Conservation (phyloP, 495 filamentous ascomycete species). For the Annulohypoxylon bovei region DNA sequence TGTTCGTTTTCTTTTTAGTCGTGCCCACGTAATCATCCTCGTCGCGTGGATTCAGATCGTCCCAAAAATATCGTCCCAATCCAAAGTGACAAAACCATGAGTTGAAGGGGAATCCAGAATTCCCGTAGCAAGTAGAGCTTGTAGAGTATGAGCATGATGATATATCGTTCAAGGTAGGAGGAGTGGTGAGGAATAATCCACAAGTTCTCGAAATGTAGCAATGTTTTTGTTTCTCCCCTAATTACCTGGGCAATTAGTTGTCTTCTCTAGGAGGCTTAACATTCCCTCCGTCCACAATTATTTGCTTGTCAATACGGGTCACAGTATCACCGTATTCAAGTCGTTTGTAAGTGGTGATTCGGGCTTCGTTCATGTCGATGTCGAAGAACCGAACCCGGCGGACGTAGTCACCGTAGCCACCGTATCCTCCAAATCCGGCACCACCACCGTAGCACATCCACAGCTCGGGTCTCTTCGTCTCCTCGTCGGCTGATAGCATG, state of each 20-base stretch:
- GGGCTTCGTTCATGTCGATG: slow-evolving; percentile 86
- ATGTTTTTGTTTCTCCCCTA: not conserved
- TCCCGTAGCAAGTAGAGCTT: not conserved
- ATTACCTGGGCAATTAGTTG: no score
- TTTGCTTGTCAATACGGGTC: slow-evolving; percentile 81
- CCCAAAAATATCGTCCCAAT: slow-evolving; percentile 12
- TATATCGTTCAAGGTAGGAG: not conserved
- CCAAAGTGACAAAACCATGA: slow-evolving; percentile 15
- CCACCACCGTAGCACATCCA: slow-evolving; percentile 99
- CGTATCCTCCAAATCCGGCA: slow-evolving; percentile 91
- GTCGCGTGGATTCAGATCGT: not conserved
- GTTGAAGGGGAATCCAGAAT: slow-evolving; percentile 18
- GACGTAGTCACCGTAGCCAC: slow-evolving; percentile 84
- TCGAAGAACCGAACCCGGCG: slow-evolving; percentile 89
- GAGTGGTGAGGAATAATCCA: not conserved
- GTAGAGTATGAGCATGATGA: not conserved
- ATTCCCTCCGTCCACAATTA: slow-evolving; percentile 84
- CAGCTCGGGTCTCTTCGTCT: slow-evolving; percentile 70
- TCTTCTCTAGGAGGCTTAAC: slow-evolving; percentile 56
- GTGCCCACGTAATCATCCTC: slow-evolving; percentile 5
- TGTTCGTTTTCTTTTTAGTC: slow-evolving; percentile 1
- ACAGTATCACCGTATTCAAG: slow-evolving; percentile 80
- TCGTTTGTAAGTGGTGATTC: slow-evolving; percentile 91
- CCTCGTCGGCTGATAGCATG: slow-evolving; percentile 66
- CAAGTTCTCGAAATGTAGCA: not conserved